phyloP scores from a whole-genome alignment of 345 rosid species.

The Cardamine occulta region DNA sequence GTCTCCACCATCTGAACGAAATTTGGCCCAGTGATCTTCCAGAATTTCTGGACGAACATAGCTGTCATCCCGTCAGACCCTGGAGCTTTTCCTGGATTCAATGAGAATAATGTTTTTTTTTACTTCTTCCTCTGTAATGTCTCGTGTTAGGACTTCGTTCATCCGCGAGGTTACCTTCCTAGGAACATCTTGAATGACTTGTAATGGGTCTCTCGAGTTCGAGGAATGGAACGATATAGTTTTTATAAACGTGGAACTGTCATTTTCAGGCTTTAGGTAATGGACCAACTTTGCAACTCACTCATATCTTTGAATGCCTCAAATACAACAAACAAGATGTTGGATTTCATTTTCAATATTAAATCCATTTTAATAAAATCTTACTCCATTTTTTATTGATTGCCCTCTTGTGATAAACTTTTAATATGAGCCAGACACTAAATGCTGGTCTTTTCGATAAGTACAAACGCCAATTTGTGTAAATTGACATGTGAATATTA shows the following conservation, averaged over 20 bases:
- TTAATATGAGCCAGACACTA: conserved; percentile 25
- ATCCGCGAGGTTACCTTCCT: no score
- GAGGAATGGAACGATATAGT: no score
- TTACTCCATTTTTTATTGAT: conserved; percentile 5
- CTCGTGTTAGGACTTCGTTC: no score
- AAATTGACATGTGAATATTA: conserved; percentile 5
- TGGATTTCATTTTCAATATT: not conserved
- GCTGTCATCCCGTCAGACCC: no score
- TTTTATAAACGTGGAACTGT: not conserved
- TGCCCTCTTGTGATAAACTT: conserved; percentile 22
- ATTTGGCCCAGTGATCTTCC: no score
- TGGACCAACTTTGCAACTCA: conserved; percentile 40
- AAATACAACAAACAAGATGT: conserved; percentile 28
- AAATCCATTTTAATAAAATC: not conserved
- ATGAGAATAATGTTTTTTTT: no score
- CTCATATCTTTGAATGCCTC: conserved; percentile 16
- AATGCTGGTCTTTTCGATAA: conserved; percentile 35
- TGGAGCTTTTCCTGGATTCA: no score
- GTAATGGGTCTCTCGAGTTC: no score
- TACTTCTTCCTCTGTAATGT: no score
- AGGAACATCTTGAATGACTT: no score
- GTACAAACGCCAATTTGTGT: conserved; percentile 34
- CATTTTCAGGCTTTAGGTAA: conserved; percentile 33
- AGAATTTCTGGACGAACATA: no score
- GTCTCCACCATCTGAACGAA: no score